Conservation (phyloP, 1,139 yeast genomes). For the Yamadazyma spencermartinsiae region DNA sequence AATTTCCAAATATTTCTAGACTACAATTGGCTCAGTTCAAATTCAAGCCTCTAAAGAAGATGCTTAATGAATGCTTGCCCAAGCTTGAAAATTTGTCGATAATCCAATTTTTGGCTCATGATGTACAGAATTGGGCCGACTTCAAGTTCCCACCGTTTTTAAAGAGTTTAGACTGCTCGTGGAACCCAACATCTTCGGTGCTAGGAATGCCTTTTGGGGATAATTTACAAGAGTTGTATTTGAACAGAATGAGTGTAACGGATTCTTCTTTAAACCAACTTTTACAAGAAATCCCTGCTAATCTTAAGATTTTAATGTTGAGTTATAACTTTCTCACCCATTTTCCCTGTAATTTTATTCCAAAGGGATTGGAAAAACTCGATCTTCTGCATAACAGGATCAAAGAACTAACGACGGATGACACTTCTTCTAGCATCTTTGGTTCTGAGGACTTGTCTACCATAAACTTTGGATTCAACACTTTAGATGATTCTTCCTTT, state of each 20-base stretch:
- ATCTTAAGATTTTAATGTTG: conserved; percentile 1
- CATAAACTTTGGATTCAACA: neutral
- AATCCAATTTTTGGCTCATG: conserved; percentile 35
- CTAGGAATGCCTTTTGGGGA: conserved; percentile 12
- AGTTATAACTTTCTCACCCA: neutral
- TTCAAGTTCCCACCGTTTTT: conserved; percentile 25
- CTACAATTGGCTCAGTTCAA: conserved; percentile 28
- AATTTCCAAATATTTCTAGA: conserved; percentile 27
- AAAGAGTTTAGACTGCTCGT: conserved; percentile 35
- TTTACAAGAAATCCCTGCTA: neutral
- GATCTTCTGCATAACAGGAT: conserved; percentile 1
- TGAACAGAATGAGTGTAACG: conserved; percentile 19
- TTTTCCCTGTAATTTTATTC: neutral
- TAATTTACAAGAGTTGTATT: conserved; percentile 23
- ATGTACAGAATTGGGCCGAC: conserved; percentile 29
- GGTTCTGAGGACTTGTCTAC: neutral
- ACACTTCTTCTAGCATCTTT: neutral
- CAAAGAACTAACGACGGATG: neutral
- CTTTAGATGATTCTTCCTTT: neutral
- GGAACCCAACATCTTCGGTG: conserved; percentile 21
- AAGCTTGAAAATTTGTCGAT: conserved; percentile 20
- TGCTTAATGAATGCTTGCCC: conserved; percentile 14
- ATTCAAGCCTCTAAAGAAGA: conserved; percentile 15
- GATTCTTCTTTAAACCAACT: neutral
- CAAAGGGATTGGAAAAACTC: neutral